Conservation (phyloP, 2,329 filamentous ascomycete genomes). For the Colletotrichum costaricense region DNA sequence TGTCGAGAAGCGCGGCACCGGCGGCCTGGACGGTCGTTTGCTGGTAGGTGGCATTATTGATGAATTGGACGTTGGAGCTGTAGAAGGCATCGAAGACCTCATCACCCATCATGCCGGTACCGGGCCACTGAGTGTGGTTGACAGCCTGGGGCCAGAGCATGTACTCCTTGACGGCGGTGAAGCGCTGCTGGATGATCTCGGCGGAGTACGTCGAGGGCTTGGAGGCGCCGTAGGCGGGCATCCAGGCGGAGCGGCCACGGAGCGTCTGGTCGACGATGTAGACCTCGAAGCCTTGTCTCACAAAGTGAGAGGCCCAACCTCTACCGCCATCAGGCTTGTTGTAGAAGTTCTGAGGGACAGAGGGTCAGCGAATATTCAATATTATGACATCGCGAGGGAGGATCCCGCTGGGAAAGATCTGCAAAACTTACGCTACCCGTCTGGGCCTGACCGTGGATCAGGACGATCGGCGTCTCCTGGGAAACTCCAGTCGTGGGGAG, state of each 20-base stretch:
- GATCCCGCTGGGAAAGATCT: conserved; percentile 5
- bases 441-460: conserved; percentile 56
- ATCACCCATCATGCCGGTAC: conserved; percentile 51
- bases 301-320: conserved; percentile 61
- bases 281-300: conserved; percentile 57
- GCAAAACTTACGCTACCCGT: conserved; percentile 50
- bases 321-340: conserved; percentile 58
- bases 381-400: neutral
- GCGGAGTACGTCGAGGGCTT: conserved; percentile 43
- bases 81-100: conserved; percentile 55
- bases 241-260: conserved; percentile 57
- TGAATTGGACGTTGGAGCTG: conserved; percentile 51
- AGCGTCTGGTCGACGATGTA: conserved; percentile 60
- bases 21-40: conserved; percentile 51
- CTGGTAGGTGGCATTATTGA: conserved; percentile 46
- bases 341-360: conserved; percentile 52
- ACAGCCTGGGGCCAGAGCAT: conserved; percentile 52
- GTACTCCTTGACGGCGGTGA: conserved; percentile 48
- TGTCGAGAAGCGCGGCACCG: conserved; percentile 55
- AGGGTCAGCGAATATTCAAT: conserved; percentile 3
- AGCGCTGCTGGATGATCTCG: conserved; percentile 49
- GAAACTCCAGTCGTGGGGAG: conserved; percentile 43
- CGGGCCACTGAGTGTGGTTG: conserved; percentile 57
- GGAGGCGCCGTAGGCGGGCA: conserved; percentile 44
- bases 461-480: conserved; percentile 48